Evolutionary conservation across 768 basidiomycete genomes (phyloP).

Genomic region (Royoungia palumana): DNA sequence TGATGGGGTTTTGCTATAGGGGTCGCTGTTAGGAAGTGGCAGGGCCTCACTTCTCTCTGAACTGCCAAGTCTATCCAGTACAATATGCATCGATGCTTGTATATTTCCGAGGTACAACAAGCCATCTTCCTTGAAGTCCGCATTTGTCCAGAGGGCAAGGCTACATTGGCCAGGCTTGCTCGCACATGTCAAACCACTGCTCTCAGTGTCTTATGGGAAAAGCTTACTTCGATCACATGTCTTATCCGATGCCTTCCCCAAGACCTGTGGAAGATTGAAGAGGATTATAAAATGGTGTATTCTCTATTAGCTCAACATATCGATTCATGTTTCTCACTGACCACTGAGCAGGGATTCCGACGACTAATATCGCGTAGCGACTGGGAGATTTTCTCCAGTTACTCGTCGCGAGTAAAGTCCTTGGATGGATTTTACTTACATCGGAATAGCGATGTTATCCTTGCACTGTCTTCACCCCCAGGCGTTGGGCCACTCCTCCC

Average conservation of each 20-base stretch:
- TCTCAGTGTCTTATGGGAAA: too few species aligned
- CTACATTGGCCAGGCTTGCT: slow-evolving; percentile 21
- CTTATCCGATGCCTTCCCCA: slow-evolving; percentile 26
- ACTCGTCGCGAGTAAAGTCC: slow-evolving; percentile 22
- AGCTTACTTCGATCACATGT: slow-evolving; percentile 18
- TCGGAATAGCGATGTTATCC: slow-evolving; percentile 20
- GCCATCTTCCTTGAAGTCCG: slow-evolving; percentile 20
- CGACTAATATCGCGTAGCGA: too few species aligned
- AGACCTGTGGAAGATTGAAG: slow-evolving; percentile 25
- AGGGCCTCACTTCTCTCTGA: too few species aligned
- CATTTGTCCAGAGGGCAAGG: neutral
- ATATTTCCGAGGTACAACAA: too few species aligned
- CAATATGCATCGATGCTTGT: too few species aligned
- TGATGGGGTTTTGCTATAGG: too few species aligned
- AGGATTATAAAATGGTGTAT: slow-evolving; percentile 10
- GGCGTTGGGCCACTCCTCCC: slow-evolving; percentile 21
- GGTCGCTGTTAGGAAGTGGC: too few species aligned
- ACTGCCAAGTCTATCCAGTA: too few species aligned
- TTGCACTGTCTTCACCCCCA: slow-evolving; percentile 25
- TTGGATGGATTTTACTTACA: neutral
- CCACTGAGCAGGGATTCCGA: slow-evolving; percentile 19
- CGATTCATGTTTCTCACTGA: slow-evolving; percentile 2
- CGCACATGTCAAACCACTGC: slow-evolving; percentile 24
- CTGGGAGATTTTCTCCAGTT: slow-evolving; percentile 26
- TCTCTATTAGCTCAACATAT: neutral